Base-by-base conservation (phyloP, 1,284 basidiomycete genomes). In the Fistulina hepatica region DNA sequence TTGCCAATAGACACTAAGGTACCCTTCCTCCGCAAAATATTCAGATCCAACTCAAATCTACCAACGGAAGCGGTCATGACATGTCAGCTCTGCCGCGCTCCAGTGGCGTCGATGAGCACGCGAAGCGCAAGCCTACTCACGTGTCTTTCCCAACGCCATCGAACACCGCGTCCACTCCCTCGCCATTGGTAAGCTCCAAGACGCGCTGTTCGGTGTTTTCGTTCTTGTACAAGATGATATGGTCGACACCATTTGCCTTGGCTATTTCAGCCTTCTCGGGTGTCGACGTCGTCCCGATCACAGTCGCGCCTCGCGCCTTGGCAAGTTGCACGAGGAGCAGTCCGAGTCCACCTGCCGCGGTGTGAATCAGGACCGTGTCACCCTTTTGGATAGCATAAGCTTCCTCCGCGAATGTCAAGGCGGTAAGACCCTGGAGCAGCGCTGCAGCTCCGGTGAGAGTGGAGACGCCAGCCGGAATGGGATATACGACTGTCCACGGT, bases 61-160 rank as follows among this genome's bases (percentile, higher is more conserved):
- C 5, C n/a, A n/a, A n/a, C n/a, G n/a, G n/a, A n/a, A 30, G 12
- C 23, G 20, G 35, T 33, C 6, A 36, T 20, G 30, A 26, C 39
- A 2, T 44, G 19, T 21, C 30, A 10, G 37, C 23, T 13, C 23
- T 16, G 21, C 20, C 15, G 19, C 24, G 15, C 31, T 22, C 31
- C 13, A 16, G 3, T 27, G 16, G 35, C 34, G 36, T 31, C 20
- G 13, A 35, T 9, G 30, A 28, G 23, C 34, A 41, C 3, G 6
- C 9, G 35, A 19, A 34, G 34, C 13, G 24, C 27, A 23, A 22
- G 26, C 11, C 6, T 3, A 65, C 79, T 42, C 55, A 85, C 69
- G 89, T 93, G 55, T 89, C 84, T 60, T 83, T 91, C 7, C 94
- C 94, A 17, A 98, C 90, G 30, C 93, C 92, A 56, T 98, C 93